phyloP scores from a whole-genome alignment of 805 yeast species.

The Starmerella apis region DNA sequence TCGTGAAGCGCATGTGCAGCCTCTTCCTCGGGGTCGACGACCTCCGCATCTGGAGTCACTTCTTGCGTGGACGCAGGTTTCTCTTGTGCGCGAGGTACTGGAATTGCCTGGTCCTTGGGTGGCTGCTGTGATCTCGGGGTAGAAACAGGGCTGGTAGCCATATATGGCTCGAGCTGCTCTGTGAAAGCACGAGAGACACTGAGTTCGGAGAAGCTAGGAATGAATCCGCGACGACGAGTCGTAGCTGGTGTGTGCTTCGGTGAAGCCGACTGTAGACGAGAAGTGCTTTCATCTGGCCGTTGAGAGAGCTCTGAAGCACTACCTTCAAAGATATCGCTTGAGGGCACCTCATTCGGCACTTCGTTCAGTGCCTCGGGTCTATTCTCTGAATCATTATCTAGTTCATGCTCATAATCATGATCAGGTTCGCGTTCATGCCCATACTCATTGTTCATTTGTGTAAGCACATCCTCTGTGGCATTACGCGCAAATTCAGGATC shows the following conservation, averaged over 20 bases:
- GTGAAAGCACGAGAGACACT: slow-evolving; percentile 19
- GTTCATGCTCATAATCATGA: neutral
- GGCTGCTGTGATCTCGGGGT: slow-evolving; percentile 8
- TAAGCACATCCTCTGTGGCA: neutral
- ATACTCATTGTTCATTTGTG: neutral
- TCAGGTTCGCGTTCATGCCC: neutral
- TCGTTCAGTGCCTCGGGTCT: neutral
- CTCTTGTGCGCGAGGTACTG: neutral
- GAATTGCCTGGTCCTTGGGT: neutral
- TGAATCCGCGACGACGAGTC: slow-evolving; percentile 16
- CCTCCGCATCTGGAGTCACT: neutral
- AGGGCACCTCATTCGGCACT: slow-evolving; percentile 1
- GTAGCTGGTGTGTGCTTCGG: neutral
- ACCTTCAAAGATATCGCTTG: slow-evolving; percentile 2
- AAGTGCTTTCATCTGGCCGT: neutral
- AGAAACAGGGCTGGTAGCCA: slow-evolving; percentile 15
- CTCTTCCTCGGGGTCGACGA: slow-evolving; percentile 7
- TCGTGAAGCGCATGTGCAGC: slow-evolving; percentile 11
- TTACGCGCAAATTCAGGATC: slow-evolving; percentile 2
- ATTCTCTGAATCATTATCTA: neutral
- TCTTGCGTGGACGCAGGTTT: neutral
- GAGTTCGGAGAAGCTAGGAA: slow-evolving; percentile 19
- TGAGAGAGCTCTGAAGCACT: neutral
- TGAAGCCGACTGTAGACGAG: slow-evolving; percentile 1
- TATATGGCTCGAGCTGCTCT: slow-evolving; percentile 19